A percentile compares a stretch with the other conserved stretches of the same genome.
These are phyloP conservation scores for Didymella sp. DNA, from an alignment of 2,329 filamentous ascomycete genomes.

Conservation along the genomic window DNA sequence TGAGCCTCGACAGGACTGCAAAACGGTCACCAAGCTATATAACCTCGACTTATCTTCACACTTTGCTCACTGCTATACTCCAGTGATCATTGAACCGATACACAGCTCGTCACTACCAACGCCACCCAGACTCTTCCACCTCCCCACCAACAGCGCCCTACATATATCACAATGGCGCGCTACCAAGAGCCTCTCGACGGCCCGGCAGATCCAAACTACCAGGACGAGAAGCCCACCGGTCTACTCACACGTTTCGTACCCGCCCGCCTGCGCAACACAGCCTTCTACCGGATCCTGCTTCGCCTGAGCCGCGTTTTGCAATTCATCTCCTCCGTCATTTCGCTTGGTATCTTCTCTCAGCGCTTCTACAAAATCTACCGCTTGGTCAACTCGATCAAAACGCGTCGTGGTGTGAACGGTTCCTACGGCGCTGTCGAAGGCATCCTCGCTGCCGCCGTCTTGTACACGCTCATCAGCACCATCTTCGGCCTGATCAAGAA, in stretches of 20 bases:
- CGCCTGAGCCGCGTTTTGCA: slow-evolving; percentile 53
- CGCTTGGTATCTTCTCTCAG: slow-evolving; percentile 54
- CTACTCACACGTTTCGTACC: slow-evolving; percentile 44
- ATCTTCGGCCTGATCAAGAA: slow-evolving; percentile 47
- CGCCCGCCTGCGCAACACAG: slow-evolving; percentile 27
- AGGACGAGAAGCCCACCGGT: slow-evolving; percentile 34
- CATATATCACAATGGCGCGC: slow-evolving; percentile 18
- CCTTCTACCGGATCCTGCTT: slow-evolving; percentile 42
- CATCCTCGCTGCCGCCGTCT: slow-evolving; percentile 54
- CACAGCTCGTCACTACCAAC: neutral
- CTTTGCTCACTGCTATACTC: neutral
- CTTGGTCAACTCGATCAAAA: slow-evolving; percentile 45
- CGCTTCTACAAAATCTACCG: slow-evolving; percentile 53
- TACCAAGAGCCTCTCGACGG: slow-evolving; percentile 21
- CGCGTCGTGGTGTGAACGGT: slow-evolving; percentile 35
- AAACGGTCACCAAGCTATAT: neutral
- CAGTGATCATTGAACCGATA: neutral
- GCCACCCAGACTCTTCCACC: neutral
- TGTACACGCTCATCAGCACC: slow-evolving; percentile 53
- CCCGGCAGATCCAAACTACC: slow-evolving; percentile 13
- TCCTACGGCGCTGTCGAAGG: slow-evolving; percentile 54
- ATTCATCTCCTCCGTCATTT: slow-evolving; percentile 54
- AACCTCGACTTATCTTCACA: neutral
- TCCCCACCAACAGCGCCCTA: neutral
- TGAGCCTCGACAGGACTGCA: neutral